Evolutionary conservation across 306 rosid genomes (phyloP), one percentile per base, ranked within the genome.

Genomic region (Vicia sativa): DNA sequence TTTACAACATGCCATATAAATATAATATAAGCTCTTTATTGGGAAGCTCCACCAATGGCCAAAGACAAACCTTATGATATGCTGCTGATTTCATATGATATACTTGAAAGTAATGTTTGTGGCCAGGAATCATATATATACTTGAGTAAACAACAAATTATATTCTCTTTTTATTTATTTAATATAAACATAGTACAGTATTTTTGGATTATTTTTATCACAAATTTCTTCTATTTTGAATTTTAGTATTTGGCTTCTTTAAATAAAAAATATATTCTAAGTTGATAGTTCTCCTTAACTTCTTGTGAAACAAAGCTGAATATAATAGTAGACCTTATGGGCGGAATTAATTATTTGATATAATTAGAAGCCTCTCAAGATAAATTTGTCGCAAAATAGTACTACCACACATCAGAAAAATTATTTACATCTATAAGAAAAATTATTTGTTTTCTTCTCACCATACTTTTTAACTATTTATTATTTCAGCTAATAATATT

Each of bases 151-250:
- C 59, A 59, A 66, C 59, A 0, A 25, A 35, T 34, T 11, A 9
- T n/a, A 35, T 18, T 62, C 0, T 39, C n/a, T 23, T 43, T 35
- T 52, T 19, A 12, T 10, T 29, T 37, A 3, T 46, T 23, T 53
- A 53, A 53, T 55, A 59, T 44, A 14, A 9, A 11, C 26, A 60
- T 35, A 5, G 62, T 53, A 58, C 49, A 55, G 13, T 39, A 58
- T 71, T 65, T 67, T 64, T 31, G 49, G 14, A 46, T 77, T 56
- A 16, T 77, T n/a, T 26, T 68, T n/a, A n/a, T n/a, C n/a, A 29
- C 18, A 11, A 4, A 31, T 53, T 53, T 70, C 41, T 68, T 68
- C 61, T 34, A 26, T 46, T 46, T 57, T 62, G 57, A 63, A 56
- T 55, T 26, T 12, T 28, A 41, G 7, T 13, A 44, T 9, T 70